A percentile compares a stretch with the other conserved stretches of the same genome.
Evolutionary conservation across 129 eudicot species (phyloP).

Genomic region (Ambrosia artemisiifolia): DNA sequence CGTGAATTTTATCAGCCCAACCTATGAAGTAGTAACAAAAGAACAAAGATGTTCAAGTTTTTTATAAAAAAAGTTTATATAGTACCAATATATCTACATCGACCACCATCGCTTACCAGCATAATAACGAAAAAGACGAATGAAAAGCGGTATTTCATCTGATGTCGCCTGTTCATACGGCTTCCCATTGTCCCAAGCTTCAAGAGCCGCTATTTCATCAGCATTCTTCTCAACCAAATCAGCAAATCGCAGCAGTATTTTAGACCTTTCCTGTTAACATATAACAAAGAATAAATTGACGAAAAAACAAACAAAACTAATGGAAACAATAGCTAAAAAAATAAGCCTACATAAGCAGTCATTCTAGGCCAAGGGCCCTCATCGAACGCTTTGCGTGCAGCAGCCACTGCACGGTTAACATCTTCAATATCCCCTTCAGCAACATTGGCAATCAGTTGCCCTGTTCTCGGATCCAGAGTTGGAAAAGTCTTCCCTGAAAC

Average conservation of each 20-base stretch:
- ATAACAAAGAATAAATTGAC: not conserved
- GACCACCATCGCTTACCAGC: slow-evolving; percentile 50
- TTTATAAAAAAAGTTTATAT: not conserved
- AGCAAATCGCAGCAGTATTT: slow-evolving; percentile 63
- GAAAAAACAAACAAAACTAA: not conserved
- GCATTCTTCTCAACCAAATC: slow-evolving; percentile 77
- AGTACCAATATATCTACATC: not conserved
- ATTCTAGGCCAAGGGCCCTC: slow-evolving; percentile 96
- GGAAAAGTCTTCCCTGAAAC: slow-evolving; percentile 82
- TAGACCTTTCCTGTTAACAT: slow-evolving; percentile 64
- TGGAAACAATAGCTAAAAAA: not conserved
- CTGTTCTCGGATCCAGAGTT: slow-evolving; percentile 81
- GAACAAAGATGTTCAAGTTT: slow-evolving; percentile 12
- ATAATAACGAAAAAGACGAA: slow-evolving; percentile 72
- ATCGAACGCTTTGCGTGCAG: slow-evolving; percentile 92
- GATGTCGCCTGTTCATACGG: slow-evolving; percentile 62
- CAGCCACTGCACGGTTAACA: slow-evolving; percentile 73
- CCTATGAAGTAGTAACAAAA: slow-evolving; percentile 34
- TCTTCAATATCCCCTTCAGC: slow-evolving; percentile 86
- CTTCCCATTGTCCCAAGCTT: slow-evolving; percentile 92
- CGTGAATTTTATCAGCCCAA: slow-evolving; percentile 90
- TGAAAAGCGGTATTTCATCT: slow-evolving; percentile 59
- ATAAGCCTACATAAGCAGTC: slow-evolving; percentile 72
- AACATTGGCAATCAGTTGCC: slow-evolving; percentile 73
- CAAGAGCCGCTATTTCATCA: slow-evolving; percentile 78